Conservation (phyloP, 352 stramenopile genomes). For the Phytopythium ostracodes region DNA sequence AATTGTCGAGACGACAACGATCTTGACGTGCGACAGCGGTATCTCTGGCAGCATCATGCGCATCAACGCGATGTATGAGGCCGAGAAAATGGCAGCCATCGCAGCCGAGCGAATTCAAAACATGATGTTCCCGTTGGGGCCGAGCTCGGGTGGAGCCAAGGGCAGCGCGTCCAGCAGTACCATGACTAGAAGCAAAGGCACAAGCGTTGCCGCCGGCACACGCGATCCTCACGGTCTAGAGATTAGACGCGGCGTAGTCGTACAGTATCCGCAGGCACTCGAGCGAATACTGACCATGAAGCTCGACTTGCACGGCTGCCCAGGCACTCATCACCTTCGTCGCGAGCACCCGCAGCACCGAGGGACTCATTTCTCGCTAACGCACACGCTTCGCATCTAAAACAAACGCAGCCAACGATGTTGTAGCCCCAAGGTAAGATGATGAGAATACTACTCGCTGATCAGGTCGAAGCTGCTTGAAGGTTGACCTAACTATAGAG, state of each 20-base stretch:
- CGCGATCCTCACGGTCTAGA: not conserved
- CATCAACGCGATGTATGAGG: slow-evolving; percentile 11
- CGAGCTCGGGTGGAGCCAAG: slow-evolving; percentile 8
- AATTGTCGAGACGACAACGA: slow-evolving; percentile 6
- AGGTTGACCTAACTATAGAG: no score
- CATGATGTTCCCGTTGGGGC: slow-evolving; percentile 8
- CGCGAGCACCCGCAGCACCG: not conserved
- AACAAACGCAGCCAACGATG: no score
- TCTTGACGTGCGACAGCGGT: slow-evolving; percentile 9
- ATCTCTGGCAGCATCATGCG: slow-evolving; percentile 6
- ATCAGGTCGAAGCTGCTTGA: no score
- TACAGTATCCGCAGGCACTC: not conserved
- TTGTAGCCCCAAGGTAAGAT: no score
- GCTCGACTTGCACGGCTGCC: not conserved
- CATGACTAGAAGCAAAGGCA: slow-evolving; percentile 17
- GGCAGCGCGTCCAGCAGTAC: slow-evolving; percentile 14
- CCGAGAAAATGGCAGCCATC: slow-evolving; percentile 5
- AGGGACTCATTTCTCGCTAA: not conserved
- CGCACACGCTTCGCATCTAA: no score
- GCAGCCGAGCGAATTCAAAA: slow-evolving; percentile 11
- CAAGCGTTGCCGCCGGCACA: slow-evolving; percentile 7
- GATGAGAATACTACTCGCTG: no score
- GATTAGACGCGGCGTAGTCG: not conserved
- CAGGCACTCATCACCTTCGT: not conserved
- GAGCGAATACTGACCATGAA: not conserved